Conservation (phyloP, 2,329 filamentous ascomycete species). For the Colletotrichum ledebouriae region DNA sequence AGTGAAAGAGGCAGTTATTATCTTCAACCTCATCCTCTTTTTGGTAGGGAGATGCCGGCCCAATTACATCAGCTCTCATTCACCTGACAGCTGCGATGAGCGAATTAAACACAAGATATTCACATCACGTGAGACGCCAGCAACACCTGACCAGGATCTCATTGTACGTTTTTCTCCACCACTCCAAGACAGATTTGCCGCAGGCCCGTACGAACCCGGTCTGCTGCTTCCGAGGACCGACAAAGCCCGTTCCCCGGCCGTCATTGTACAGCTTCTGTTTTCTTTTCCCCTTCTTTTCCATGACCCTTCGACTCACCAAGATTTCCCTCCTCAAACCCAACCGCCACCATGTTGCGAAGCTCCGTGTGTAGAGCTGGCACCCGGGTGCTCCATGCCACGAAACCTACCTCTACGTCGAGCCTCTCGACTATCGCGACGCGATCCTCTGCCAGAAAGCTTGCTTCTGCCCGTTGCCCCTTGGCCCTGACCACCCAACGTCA, state of each 20-base stretch:
- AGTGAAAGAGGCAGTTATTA: no score
- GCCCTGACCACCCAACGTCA: slow-evolving; percentile 64
- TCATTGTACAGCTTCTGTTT: slow-evolving; percentile 16
- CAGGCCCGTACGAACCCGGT: slow-evolving; percentile 39
- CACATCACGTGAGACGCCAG: no score
- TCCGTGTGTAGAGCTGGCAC: slow-evolving; percentile 75
- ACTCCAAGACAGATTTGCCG: slow-evolving; percentile 34
- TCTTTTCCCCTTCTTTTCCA: slow-evolving; percentile 24
- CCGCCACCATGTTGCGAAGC: slow-evolving; percentile 76
- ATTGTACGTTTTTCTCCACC: slow-evolving; percentile 35
- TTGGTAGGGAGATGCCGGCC: no score
- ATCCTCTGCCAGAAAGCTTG: slow-evolving; percentile 60
- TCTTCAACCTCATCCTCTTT: no score
- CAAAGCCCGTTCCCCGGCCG: slow-evolving; percentile 10
- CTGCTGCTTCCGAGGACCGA: slow-evolving; percentile 38
- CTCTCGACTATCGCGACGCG: slow-evolving; percentile 56
- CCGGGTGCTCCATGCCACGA: slow-evolving; percentile 71
- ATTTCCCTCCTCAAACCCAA: slow-evolving; percentile 15
- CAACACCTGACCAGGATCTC: slow-evolving; percentile 18
- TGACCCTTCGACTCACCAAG: slow-evolving; percentile 16
- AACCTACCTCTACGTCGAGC: slow-evolving; percentile 56
- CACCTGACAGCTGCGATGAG: no score
- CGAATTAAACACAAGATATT: no score
- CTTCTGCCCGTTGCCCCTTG: slow-evolving; percentile 63
- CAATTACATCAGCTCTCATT: no score